A percentile compares a stretch with the other conserved stretches of the same genome.
Evolutionary conservation across 768 basidiomycete species (phyloP).

Genomic region (Macrolepiota fuliginosa): DNA sequence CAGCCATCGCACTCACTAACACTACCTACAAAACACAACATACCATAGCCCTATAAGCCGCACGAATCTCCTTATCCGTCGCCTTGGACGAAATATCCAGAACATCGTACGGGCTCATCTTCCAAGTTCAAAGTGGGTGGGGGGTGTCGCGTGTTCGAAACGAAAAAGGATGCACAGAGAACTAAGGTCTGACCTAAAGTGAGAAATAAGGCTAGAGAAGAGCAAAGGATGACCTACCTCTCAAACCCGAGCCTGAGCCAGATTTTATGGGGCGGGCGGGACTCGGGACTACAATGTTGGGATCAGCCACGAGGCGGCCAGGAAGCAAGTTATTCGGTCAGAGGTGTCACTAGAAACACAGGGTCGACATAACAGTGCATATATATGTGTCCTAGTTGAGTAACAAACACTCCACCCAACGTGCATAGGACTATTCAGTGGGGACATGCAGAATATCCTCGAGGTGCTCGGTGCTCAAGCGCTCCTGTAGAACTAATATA

Average conservation of each 20-base stretch:
- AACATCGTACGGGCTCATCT: conserved; percentile 8
- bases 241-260: neutral
- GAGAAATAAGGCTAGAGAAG: neutral
- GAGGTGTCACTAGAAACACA: neutral
- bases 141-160: neutral
- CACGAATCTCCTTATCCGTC: conserved; percentile 7
- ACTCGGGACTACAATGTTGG: conserved; percentile 1
- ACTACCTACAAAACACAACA: neutral
- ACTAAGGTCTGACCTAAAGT: neutral
- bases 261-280: conserved; percentile 5
- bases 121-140: neutral
- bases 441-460: neutral
- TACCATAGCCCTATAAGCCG: conserved; percentile 9
- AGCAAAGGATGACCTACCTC: neutral
- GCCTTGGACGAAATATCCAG: conserved; percentile 6
- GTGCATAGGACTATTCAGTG: neutral
- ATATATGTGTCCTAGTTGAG: neutral
- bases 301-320: conserved; percentile 9
- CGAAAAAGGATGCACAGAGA: neutral
- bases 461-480: neutral
- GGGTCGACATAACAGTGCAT: neutral
- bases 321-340: neutral
- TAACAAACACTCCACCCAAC: neutral
- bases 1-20: too few relatives aligned
- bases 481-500: neutral